Conservation (phyloP, 345 rosid genomes). For the Arabis hirsuta region DNA sequence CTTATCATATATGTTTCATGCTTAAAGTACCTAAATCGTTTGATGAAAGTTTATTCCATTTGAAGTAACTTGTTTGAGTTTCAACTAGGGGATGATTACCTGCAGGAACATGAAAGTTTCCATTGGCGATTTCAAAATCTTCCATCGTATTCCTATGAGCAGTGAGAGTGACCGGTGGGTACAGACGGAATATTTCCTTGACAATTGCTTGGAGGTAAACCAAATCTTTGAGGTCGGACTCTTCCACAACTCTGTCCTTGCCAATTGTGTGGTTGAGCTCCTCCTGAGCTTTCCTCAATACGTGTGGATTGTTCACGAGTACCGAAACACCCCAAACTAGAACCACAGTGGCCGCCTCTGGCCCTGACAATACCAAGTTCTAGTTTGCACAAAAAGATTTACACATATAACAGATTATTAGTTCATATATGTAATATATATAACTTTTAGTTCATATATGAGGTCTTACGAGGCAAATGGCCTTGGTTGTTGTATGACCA, state of each 20-base stretch:
- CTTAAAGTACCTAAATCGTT: too few relatives aligned
- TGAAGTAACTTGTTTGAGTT: too few relatives aligned
- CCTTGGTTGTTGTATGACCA: not conserved
- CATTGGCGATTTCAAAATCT: conserved; percentile 40
- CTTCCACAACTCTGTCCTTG: conserved; percentile 43
- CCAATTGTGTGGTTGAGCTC: conserved; percentile 48
- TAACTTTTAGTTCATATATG: not conserved
- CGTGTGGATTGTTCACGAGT: conserved; percentile 45
- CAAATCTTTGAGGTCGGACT: conserved; percentile 49
- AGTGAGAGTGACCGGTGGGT: conserved; percentile 44
- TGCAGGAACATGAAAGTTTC: conserved; percentile 41
- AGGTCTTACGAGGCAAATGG: conserved; percentile 25
- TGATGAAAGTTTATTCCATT: too few relatives aligned
- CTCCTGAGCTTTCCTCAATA: conserved; percentile 46
- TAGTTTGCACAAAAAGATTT: conserved; percentile 21
- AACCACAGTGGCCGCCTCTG: conserved; percentile 49
- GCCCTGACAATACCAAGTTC: conserved; percentile 60
- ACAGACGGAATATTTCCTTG: conserved; percentile 54
- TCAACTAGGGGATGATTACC: conserved; percentile 25
- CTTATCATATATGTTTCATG: too few relatives aligned
- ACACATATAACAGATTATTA: too few relatives aligned
- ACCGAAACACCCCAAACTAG: conserved; percentile 53
- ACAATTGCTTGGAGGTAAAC: conserved; percentile 49
- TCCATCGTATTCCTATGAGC: conserved; percentile 43
- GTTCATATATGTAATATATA: not conserved